Percentiles rank a stretch among this genome's conserved stretches.
phyloP scores from a whole-genome alignment of 768 basidiomycete species.

The Gloeostereum incarnatum region DNA sequence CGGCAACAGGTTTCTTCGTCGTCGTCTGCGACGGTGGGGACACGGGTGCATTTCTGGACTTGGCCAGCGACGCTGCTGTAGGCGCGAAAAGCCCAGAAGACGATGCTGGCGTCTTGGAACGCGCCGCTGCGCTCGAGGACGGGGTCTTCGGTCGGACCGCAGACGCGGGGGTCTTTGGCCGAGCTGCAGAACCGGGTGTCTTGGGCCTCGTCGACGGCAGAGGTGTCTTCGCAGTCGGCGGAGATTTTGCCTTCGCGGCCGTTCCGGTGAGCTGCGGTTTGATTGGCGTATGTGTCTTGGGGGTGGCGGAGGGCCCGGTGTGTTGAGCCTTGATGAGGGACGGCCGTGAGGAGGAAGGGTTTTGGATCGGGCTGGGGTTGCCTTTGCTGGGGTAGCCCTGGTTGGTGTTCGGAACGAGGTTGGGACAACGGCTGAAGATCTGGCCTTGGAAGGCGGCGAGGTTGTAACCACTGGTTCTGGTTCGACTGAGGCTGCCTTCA shows the following conservation, averaged over 20 bases:
- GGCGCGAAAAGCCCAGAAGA: slow-evolving; percentile 69
- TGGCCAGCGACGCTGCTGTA: slow-evolving; percentile 75
- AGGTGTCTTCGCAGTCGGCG: slow-evolving; percentile 14
- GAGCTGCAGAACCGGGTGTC: no score
- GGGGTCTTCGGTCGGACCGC: slow-evolving; percentile 48
- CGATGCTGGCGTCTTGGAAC: no score
- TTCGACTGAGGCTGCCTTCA: slow-evolving; percentile 11
- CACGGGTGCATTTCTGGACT: slow-evolving; percentile 43
- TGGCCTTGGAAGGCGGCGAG: background rate
- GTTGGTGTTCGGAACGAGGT: slow-evolving; percentile 7
- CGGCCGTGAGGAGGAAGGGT: slow-evolving; percentile 13
- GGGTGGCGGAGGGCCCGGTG: no score
- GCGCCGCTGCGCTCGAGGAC: no score
- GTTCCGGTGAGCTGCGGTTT: no score
- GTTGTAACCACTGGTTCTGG: slow-evolving; percentile 9
- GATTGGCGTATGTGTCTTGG: no score
- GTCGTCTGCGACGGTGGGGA: slow-evolving; percentile 46
- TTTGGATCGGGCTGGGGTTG: slow-evolving; percentile 9
- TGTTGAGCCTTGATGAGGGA: no score
- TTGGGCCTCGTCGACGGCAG: no score
- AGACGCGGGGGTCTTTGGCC: slow-evolving; percentile 23
- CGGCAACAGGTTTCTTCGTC: slow-evolving; percentile 41
- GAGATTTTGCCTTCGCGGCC: no score
- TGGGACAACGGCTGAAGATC: slow-evolving; percentile 10
- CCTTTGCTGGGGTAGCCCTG: slow-evolving; percentile 9